phyloP scores from a whole-genome alignment of 2,329 filamentous ascomycete genomes.

The Sordariomycetes sp. region DNA sequence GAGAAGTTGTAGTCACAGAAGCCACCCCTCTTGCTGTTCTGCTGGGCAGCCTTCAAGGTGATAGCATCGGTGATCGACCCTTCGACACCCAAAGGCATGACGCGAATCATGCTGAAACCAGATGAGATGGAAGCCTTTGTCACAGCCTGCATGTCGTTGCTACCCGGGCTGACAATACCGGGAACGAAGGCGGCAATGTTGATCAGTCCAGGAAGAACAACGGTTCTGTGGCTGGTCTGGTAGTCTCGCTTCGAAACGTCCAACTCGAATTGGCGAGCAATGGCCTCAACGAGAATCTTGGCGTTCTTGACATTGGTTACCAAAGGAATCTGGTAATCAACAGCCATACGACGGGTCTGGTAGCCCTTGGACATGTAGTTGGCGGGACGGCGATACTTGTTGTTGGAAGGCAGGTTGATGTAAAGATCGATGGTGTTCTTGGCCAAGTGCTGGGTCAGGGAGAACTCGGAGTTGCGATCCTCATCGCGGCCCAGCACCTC shows the following conservation, averaged over 20 bases:
- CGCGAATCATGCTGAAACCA: constrained; percentile 72
- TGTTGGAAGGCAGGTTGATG: constrained; percentile 98
- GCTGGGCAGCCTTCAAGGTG: constrained; percentile 62
- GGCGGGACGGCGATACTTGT: constrained; percentile 90
- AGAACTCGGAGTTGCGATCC: constrained; percentile 91
- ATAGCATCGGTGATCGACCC: constrained; percentile 64
- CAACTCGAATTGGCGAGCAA: constrained; percentile 80
- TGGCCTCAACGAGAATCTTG: constrained; percentile 91
- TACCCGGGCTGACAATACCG: constrained; percentile 55
- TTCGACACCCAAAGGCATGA: constrained; percentile 68
- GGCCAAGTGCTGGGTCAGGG: constrained; percentile 87
- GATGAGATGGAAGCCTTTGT: constrained; percentile 65
- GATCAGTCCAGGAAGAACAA: constrained; percentile 65
- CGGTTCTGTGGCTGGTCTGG: constrained; percentile 77
- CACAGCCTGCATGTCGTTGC: constrained; percentile 58
- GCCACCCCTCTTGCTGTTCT: constrained; percentile 57
- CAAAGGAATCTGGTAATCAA: constrained; percentile 91
- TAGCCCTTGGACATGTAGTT: constrained; percentile 99
- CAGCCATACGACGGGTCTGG: constrained; percentile 92
- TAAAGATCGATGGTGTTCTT: constrained; percentile 98
- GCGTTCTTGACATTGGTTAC: constrained; percentile 99
- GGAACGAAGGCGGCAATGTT: constrained; percentile 77
- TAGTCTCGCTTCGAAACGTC: constrained; percentile 78
- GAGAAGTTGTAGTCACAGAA: constrained; percentile 78
- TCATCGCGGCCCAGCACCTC: constrained; percentile 76